Conservation (phyloP, 2,329 filamentous ascomycete genomes). For the Alternaria atra region DNA sequence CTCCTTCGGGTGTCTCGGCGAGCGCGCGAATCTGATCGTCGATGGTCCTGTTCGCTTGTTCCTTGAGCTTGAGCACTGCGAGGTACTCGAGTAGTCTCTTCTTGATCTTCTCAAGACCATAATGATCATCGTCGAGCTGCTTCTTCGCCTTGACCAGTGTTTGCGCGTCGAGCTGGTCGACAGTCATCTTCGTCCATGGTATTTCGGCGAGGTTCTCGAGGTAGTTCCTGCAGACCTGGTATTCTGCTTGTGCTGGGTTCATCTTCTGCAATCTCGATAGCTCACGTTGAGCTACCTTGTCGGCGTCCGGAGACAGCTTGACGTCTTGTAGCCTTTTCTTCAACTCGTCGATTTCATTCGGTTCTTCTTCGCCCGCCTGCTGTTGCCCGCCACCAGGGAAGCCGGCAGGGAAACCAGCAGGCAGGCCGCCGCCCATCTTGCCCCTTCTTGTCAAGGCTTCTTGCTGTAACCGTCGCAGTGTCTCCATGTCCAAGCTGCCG, state of each 20-base stretch:
- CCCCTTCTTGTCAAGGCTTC: constrained; percentile 51
- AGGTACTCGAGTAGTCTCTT: constrained; percentile 94
- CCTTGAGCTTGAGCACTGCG: constrained; percentile 94
- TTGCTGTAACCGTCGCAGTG: constrained; percentile 54
- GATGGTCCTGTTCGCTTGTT: constrained; percentile 83
- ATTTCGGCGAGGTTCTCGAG: constrained; percentile 94
- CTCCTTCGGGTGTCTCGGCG: constrained; percentile 53
- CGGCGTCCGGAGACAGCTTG: constrained; percentile 80
- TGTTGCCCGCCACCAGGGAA: constrained; percentile 55
- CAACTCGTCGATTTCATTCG: constrained; percentile 89
- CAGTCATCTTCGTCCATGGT: constrained; percentile 85
- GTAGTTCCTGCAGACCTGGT: constrained; percentile 91
- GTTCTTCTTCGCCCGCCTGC: constrained; percentile 73
- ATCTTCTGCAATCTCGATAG: constrained; percentile 90
- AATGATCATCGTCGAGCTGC: constrained; percentile 95
- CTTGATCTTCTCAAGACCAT: constrained; percentile 96
- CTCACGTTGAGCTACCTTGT: constrained; percentile 90
- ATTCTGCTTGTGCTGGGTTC: constrained; percentile 95
- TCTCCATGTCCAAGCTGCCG: constrained; percentile 55
- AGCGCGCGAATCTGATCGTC: constrained; percentile 76
- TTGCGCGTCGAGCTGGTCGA: constrained; percentile 83
- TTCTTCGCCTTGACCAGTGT: constrained; percentile 82
- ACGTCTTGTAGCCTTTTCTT: constrained; percentile 87
- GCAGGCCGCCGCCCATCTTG: constrained; percentile 44
- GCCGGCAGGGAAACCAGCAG: constrained; percentile 52